A percentile compares a stretch with the other conserved stretches of the same genome.
These are phyloP conservation scores for Thielaviopsis euricoi DNA, from an alignment of 2,329 filamentous ascomycete species.

Conservation along the genomic window DNA sequence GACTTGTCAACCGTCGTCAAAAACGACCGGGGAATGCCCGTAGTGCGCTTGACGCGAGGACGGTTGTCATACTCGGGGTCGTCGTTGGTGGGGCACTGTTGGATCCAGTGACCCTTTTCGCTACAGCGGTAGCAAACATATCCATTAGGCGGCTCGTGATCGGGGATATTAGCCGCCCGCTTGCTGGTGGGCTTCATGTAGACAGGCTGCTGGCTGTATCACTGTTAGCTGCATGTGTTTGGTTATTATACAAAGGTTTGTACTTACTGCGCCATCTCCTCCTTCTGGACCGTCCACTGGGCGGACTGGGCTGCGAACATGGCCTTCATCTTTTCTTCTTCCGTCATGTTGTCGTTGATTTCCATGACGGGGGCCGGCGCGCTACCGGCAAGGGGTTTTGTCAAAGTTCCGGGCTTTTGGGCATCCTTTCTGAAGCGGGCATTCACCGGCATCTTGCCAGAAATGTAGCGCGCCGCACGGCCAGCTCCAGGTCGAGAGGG, in stretches of 20 bases:
- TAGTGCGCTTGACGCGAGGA: conserved; percentile 86
- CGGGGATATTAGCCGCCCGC: conserved; percentile 59
- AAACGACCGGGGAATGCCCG: conserved; percentile 89
- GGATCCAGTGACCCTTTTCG: conserved; percentile 98
- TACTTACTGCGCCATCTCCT: conserved; percentile 70
- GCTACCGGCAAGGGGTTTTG: conserved; percentile 46
- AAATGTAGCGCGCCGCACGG: conserved; percentile 84
- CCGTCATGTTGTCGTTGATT: conserved; percentile 67
- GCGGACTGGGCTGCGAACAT: conserved; percentile 83
- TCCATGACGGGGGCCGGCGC: conserved; percentile 41
- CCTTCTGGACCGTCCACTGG: conserved; percentile 85
- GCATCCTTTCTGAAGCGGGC: conserved; percentile 22
- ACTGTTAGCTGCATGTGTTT: conserved; percentile 20
- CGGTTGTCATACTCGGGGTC: conserved; percentile 91
- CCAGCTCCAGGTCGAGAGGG: conserved; percentile 75
- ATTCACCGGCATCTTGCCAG: conserved; percentile 66
- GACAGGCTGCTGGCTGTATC: conserved; percentile 41
- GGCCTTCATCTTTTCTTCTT: conserved; percentile 84
- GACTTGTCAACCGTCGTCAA: conserved; percentile 92
- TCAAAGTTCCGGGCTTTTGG: conserved; percentile 64
- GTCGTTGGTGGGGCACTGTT: conserved; percentile 94
- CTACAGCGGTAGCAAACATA: conserved; percentile 95
- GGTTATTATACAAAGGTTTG: background rate
- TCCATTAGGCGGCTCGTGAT: conserved; percentile 80
- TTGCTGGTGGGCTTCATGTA: conserved; percentile 42